Evolutionary conservation across 1,284 basidiomycete species (phyloP), one percentile per base, ranked within the genome.

Genomic region (Apiotrichum brassicae): DNA sequence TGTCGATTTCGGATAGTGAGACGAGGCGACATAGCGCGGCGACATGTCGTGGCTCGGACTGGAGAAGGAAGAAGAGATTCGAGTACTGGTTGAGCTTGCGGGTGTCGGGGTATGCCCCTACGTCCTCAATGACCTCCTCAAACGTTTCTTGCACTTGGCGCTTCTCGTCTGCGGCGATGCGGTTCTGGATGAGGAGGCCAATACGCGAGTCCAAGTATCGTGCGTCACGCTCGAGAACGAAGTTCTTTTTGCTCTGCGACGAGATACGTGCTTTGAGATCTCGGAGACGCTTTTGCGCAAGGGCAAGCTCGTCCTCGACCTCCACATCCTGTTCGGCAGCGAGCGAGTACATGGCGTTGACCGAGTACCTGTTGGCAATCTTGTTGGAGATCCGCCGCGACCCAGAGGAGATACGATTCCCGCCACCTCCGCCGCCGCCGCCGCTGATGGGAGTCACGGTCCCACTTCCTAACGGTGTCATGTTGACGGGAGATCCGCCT

Each of bases 211-310:
- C 95, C 46, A 99, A 83, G 74, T 98, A 98, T 43, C 95, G 85
- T 33, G 98, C 95, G 74, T 99, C 95, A 41, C 94, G 83, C 72
- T 98, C 94, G 25, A 98, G 81, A 24, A 98, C 91, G 69, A 98
- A 98, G 76, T 98, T 99, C 81, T 94, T 97, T 80, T 99, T 98
- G 47, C 89, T 94, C 76, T 98, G 95, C 0, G 89, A 85, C 20
- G 92, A 97, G 59, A 99, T 99, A 64, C 91, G 87, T n/a, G 85
- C 81, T 76, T 99, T 98, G 62, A 98, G 81, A 62, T 97, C 93
- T 28, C 95, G 80, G 39, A 99, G 77, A 40, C 91, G 86, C 74
- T 94, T 95, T 77, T 97, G 94, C 34, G 94, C 95, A 87, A 90
- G 79, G 9, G 93, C 92, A 52, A 98, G 78, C 72, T 98, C 94